Conservation (phyloP, 495 filamentous ascomycete genomes). For the Aspergillus affinis region DNA sequence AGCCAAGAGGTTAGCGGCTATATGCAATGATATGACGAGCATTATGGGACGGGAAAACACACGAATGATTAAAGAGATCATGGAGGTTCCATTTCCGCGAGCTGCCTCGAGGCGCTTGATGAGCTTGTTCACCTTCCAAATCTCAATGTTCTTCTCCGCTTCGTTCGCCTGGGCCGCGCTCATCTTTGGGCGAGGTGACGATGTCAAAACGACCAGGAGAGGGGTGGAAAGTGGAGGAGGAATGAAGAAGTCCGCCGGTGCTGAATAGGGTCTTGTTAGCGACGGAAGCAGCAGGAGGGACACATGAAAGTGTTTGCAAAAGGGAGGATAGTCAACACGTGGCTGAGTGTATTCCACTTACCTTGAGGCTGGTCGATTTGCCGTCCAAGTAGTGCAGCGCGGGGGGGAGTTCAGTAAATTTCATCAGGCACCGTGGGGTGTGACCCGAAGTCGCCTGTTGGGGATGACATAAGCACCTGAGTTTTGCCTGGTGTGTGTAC, state of each 20-base stretch:
- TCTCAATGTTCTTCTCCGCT: conserved; percentile 92
- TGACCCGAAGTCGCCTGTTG: conserved; percentile 41
- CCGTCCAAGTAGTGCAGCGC: conserved; percentile 30
- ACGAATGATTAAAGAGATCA: conserved; percentile 99
- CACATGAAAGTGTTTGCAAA: not conserved
- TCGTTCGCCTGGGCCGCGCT: conserved; percentile 85
- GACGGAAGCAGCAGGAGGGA: not conserved
- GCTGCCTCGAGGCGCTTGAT: conserved; percentile 94
- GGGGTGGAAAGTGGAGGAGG: conserved; percentile 16
- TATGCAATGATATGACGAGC: conserved; percentile 18
- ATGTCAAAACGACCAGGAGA: conserved; percentile 32
- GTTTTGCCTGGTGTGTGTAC: too few relatives aligned
- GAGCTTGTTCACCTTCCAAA: conserved; percentile 94
- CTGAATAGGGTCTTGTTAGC: conserved; percentile 10
- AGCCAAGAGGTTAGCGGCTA: conserved; percentile 15
- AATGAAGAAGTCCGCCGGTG: conserved; percentile 10
- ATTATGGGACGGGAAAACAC: conserved; percentile 34
- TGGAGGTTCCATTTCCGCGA: conserved; percentile 92
- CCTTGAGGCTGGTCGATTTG: conserved; percentile 29
- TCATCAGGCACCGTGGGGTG: conserved; percentile 45
- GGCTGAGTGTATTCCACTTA: conserved; percentile 12
- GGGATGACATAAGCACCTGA: conserved; percentile 26
- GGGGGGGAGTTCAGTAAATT: conserved; percentile 37
- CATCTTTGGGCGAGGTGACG: conserved; percentile 66
- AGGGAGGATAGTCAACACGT: not conserved